These are phyloP conservation scores for Paracoccidioides lutzii DNA, from an alignment of 2,329 filamentous ascomycete genomes.

Conservation along the genomic window DNA sequence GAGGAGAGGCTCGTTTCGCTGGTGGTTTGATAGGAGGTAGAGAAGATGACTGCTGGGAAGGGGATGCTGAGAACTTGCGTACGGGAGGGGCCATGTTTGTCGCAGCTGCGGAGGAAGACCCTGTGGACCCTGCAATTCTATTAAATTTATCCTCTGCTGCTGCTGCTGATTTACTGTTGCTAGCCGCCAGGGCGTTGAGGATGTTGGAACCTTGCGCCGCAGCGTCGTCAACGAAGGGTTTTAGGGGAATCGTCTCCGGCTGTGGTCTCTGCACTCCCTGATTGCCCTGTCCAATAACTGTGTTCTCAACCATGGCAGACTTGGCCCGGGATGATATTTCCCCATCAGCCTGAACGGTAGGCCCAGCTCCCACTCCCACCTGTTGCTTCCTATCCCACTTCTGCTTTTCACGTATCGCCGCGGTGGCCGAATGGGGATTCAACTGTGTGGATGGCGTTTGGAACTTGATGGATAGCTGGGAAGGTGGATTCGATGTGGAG, in stretches of 20 bases:
- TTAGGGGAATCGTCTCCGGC: not conserved
- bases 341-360: not conserved
- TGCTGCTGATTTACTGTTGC: not conserved
- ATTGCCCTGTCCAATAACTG: not conserved
- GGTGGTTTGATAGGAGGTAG: not conserved
- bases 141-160: not conserved
- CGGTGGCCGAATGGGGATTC: not conserved
- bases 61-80: not conserved
- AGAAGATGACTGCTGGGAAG: not conserved
- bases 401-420: not conserved
- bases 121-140: not conserved
- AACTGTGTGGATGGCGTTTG: not conserved
- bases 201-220: constrained; percentile 1
- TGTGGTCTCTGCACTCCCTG: not conserved
- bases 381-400: not conserved
- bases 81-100: not conserved
- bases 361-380: not conserved
- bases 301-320: not conserved
- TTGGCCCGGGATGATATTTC: not conserved
- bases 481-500: not conserved
- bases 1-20: not conserved
- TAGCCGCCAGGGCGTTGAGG: not conserved
- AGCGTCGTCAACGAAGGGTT: not conserved
- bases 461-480: not conserved
- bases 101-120: not conserved